These are phyloP conservation scores for Craterostigma plantagineum DNA, from an alignment of 257 asterid species.

Conservation along the genomic window DNA sequence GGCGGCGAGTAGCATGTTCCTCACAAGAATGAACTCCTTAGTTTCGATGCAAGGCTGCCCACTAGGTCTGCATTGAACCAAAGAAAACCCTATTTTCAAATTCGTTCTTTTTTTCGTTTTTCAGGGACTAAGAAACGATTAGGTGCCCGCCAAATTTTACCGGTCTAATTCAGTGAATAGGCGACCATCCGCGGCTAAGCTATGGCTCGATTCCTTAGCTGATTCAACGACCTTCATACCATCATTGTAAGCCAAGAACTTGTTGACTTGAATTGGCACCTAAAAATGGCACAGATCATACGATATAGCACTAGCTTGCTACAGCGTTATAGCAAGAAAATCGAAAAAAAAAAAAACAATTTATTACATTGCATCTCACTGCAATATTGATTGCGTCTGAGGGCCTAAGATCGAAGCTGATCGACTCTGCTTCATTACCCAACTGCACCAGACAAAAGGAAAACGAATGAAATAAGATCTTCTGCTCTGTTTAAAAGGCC, in stretches of 20 bases:
- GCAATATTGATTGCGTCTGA: constrained; percentile 97
- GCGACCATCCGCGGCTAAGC: constrained; percentile 14
- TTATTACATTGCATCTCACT: constrained; percentile 81
- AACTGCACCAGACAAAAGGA: constrained; percentile 23
- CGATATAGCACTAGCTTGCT: too few species aligned
- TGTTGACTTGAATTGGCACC: constrained; percentile 56
- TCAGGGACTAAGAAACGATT: too few species aligned
- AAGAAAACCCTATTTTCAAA: too few species aligned
- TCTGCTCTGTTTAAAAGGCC: not conserved
- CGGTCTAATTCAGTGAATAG: constrained; percentile 31
- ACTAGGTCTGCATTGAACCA: constrained; percentile 18
- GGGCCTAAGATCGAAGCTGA: constrained; percentile 85
- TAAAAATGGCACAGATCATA: constrained; percentile 8
- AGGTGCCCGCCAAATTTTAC: constrained; percentile 7
- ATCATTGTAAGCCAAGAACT: constrained; percentile 29
- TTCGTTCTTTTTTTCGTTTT: too few species aligned
- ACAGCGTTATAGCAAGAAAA: too few species aligned
- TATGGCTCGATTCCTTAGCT: constrained; percentile 15
- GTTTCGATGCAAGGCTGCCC: constrained; percentile 43
- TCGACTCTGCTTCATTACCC: constrained; percentile 48
- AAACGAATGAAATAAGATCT: not conserved
- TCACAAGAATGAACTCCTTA: constrained; percentile 28
- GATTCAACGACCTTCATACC: constrained; percentile 36
- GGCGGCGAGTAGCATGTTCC: constrained; percentile 45
- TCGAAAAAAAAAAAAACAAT: too few species aligned